These are phyloP conservation scores for Penicillium sp. DNA, from an alignment of 2,329 filamentous ascomycete species.

Conservation along the genomic window DNA sequence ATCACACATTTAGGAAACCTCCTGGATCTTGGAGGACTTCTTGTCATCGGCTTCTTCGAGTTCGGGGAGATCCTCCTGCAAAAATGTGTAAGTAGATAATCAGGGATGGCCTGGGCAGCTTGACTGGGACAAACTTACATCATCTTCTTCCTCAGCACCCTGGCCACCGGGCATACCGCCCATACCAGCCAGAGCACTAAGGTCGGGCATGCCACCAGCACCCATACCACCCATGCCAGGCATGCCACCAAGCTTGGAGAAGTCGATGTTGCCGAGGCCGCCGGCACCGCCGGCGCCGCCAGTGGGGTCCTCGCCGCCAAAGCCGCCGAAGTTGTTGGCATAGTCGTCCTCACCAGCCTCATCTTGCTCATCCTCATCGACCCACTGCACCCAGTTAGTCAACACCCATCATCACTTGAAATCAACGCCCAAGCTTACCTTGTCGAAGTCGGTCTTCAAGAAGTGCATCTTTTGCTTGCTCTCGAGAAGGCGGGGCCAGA, in stretches of 20 bases:
- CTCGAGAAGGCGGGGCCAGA: constrained; percentile 94
- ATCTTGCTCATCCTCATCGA: constrained; percentile 98
- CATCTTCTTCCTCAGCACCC: constrained; percentile 43
- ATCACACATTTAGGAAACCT: constrained; percentile 32
- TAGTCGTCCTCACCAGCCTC: constrained; percentile 78
- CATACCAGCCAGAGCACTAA: constrained; percentile 39
- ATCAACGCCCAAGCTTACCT: constrained; percentile 54
- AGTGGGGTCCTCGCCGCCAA: constrained; percentile 30
- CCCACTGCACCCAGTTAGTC: constrained; percentile 61
- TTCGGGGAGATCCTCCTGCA: constrained; percentile 79
- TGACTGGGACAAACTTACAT: constrained; percentile 50
- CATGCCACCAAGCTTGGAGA: constrained; percentile 79
- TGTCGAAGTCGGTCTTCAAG: constrained; percentile 98
- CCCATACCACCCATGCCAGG: constrained; percentile 44
- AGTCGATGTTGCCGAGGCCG: constrained; percentile 86
- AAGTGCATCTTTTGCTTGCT: constrained; percentile 86
- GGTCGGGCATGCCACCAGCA: constrained; percentile 51
- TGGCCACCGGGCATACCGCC: constrained; percentile 28
- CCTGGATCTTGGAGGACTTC: constrained; percentile 40
- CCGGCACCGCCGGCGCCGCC: constrained; percentile 9
- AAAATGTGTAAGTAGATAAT: constrained; percentile 9
- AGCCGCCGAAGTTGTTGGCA: constrained; percentile 53
- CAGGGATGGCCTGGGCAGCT: neutral
- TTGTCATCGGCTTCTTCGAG: constrained; percentile 51
- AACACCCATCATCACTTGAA: neutral